Percentiles rank a stretch among this genome's conserved stretches.
These are phyloP conservation scores for Penicillium vulpinum DNA, from an alignment of 2,329 filamentous ascomycete genomes.

Conservation along the genomic window DNA sequence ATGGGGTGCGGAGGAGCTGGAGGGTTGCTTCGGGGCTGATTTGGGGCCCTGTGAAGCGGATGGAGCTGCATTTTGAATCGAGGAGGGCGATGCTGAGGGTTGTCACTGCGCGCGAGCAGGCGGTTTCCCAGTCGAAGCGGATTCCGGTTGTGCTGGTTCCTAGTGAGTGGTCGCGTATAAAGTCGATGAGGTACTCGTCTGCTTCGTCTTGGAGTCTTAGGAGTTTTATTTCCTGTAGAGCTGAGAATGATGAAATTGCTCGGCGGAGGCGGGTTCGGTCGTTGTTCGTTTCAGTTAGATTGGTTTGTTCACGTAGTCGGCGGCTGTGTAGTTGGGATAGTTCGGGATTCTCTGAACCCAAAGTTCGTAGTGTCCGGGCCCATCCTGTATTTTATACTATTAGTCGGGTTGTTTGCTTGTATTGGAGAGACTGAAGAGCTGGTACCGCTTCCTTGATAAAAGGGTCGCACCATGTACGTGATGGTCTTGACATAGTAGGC, in stretches of 20 bases:
- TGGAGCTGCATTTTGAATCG: constrained; percentile 56
- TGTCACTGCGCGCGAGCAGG: constrained; percentile 62
- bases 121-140: constrained; percentile 61
- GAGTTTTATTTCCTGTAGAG: constrained; percentile 65
- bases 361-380: constrained; percentile 24
- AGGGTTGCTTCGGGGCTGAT: constrained; percentile 61
- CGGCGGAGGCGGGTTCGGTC: constrained; percentile 56
- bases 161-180: constrained; percentile 49
- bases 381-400: constrained; percentile 30
- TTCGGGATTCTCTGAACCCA: constrained; percentile 22
- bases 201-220: constrained; percentile 62
- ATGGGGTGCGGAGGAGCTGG: constrained; percentile 50
- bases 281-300: constrained; percentile 52
- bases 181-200: constrained; percentile 56
- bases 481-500: constrained; percentile 40
- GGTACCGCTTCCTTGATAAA: constrained; percentile 43
- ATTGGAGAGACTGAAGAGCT: constrained; percentile 16
- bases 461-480: constrained; percentile 44
- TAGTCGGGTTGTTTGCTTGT: constrained; percentile 18
- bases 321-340: constrained; percentile 31
- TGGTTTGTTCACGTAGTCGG: constrained; percentile 40
- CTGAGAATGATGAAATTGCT: constrained; percentile 59
- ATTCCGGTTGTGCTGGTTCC: constrained; percentile 40
- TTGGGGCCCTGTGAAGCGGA: constrained; percentile 63
- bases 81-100: constrained; percentile 60